Percentiles rank a stretch among this genome's conserved stretches.
Evolutionary conservation across 495 filamentous ascomycete species (phyloP).

Genomic region (Aspergillus saccharolyticus): DNA sequence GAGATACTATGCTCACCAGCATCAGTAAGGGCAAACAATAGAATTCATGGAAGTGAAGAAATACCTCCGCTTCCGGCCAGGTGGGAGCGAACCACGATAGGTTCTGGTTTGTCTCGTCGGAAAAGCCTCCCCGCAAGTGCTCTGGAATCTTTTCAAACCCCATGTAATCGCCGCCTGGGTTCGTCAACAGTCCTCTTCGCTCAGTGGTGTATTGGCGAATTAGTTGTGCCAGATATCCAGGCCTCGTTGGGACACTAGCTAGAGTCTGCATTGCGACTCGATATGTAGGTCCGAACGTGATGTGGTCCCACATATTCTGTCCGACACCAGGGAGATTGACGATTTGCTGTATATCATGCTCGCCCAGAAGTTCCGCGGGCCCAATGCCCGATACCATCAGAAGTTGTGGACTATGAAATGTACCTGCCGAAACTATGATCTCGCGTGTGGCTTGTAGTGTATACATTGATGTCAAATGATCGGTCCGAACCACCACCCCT

Average conservation of each 20-base stretch:
- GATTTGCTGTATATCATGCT: constrained; percentile 34
- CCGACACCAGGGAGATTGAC: constrained; percentile 46
- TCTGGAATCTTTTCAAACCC: constrained; percentile 46
- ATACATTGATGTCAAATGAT: constrained; percentile 18
- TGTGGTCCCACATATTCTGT: constrained; percentile 47
- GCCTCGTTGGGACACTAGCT: constrained; percentile 19
- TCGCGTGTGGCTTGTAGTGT: constrained; percentile 40
- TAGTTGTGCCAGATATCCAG: constrained; percentile 8
- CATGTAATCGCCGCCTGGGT: constrained; percentile 39
- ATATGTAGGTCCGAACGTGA: constrained; percentile 31
- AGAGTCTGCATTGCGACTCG: constrained; percentile 37
- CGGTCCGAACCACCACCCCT: constrained; percentile 14
- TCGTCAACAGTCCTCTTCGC: constrained; percentile 36
- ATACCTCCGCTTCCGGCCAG: constrained; percentile 56
- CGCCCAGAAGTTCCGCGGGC: constrained; percentile 24
- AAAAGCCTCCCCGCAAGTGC: constrained; percentile 16
- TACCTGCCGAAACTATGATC: constrained; percentile 53
- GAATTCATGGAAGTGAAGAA: neutral
- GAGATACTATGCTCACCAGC: constrained; percentile 21
- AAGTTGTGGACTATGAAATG: constrained; percentile 46
- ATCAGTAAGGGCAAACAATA: neutral
- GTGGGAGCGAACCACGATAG: constrained; percentile 44
- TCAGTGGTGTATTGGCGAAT: constrained; percentile 8
- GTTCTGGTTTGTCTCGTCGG: constrained; percentile 15
- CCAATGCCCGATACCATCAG: constrained; percentile 50